Conservation (phyloP, 805 yeast species). For the Tetrapisispora arboricola region DNA sequence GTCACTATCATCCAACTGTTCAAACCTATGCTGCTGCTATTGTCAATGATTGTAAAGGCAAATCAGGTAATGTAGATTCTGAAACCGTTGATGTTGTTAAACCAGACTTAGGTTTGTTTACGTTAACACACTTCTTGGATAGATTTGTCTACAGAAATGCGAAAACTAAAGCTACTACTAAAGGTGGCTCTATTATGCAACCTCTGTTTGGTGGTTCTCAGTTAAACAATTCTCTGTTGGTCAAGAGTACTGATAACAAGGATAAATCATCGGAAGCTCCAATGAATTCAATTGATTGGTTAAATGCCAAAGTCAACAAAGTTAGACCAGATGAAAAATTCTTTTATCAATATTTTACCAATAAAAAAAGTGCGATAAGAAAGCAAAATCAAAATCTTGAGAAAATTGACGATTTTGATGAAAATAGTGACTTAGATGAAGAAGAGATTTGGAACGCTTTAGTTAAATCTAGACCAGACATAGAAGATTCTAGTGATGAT, state of each 20-base stretch:
- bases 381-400: constrained; percentile 21
- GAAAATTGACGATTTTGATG: constrained; percentile 27
- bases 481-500: constrained; percentile 40
- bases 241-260: constrained; percentile 43
- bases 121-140: constrained; percentile 85
- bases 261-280: constrained; percentile 42
- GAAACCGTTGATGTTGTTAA: constrained; percentile 33
- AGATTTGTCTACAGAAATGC: constrained; percentile 92
- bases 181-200: constrained; percentile 94
- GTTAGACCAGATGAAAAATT: constrained; percentile 82
- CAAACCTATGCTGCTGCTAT: constrained; percentile 65
- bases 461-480: constrained; percentile 63
- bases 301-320: constrained; percentile 47
- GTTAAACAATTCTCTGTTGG: constrained; percentile 59
- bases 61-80: constrained; percentile 25
- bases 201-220: constrained; percentile 70
- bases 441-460: constrained; percentile 76
- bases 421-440: constrained; percentile 43
- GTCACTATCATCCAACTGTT: constrained; percentile 90
- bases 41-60: constrained; percentile 33
- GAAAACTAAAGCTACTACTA: constrained; percentile 58
- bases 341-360: constrained; percentile 74
- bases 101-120: constrained; percentile 85
- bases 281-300: constrained; percentile 81
- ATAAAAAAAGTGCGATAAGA: constrained; percentile 38